phyloP scores from a whole-genome alignment of 768 basidiomycete genomes.

The Melanogaster broomeanus region DNA sequence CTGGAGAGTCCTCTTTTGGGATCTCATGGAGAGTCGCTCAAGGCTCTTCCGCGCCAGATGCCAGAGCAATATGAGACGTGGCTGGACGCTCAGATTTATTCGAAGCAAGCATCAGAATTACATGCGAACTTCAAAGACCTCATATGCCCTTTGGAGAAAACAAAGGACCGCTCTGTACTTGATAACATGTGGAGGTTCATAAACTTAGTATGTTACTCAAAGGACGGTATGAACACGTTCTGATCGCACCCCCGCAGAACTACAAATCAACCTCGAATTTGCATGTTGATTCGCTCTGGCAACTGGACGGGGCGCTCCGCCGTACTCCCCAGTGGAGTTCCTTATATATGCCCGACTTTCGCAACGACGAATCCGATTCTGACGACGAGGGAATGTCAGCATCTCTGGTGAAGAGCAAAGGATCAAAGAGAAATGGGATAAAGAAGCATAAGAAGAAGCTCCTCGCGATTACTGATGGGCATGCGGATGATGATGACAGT shows the following conservation, averaged over 20 bases:
- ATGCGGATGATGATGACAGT: slow-evolving; percentile 39
- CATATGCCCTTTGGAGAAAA: slow-evolving; percentile 59
- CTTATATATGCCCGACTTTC: slow-evolving; percentile 34
- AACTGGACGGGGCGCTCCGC: slow-evolving; percentile 50
- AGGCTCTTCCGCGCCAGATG: slow-evolving; percentile 48
- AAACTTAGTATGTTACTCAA: slow-evolving; percentile 47
- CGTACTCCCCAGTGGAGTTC: slow-evolving; percentile 62
- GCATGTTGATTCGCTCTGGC: slow-evolving; percentile 66
- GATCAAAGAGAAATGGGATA: slow-evolving; percentile 16
- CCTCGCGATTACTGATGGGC: slow-evolving; percentile 53
- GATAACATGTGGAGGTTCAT: slow-evolving; percentile 67
- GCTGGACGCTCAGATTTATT: slow-evolving; percentile 68
- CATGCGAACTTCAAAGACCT: slow-evolving; percentile 54
- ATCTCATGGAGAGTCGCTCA: slow-evolving; percentile 55
- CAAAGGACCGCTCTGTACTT: slow-evolving; percentile 49
- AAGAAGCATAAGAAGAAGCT: slow-evolving; percentile 38
- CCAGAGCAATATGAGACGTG: slow-evolving; percentile 65
- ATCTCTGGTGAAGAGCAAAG: slow-evolving; percentile 10
- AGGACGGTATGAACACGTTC: not conserved
- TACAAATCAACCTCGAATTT: slow-evolving; percentile 53
- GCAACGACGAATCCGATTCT: slow-evolving; percentile 21
- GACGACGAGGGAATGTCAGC: slow-evolving; percentile 24
- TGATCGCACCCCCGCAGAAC: slow-evolving; percentile 46
- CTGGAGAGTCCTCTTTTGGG: slow-evolving; percentile 64
- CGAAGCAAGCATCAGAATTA: slow-evolving; percentile 54